Percentiles rank a stretch among this genome's conserved stretches.
Conservation (phyloP, 2,329 filamentous ascomycete species). For the Aschersonia sp. region DNA sequence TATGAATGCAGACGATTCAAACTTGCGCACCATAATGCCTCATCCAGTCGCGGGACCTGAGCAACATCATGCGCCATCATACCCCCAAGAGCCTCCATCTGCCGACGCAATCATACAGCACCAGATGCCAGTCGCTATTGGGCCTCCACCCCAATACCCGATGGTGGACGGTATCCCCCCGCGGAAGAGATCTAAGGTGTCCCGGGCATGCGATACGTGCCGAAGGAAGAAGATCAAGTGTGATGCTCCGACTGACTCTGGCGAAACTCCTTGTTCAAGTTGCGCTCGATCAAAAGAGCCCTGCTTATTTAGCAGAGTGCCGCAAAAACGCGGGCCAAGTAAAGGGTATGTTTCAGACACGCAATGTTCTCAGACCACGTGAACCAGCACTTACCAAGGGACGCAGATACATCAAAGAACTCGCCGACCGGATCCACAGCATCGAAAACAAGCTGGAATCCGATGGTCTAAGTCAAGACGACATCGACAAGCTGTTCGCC, state of each 20-base stretch:
- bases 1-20: conserved; percentile 27
- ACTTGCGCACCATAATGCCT: conserved; percentile 28
- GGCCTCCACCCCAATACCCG: conserved; percentile 22
- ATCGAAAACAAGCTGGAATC: conserved; percentile 64
- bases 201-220: conserved; percentile 79
- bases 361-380: not conserved
- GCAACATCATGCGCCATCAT: conserved; percentile 17
- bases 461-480: conserved; percentile 28
- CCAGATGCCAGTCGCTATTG: conserved; percentile 19
- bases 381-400: not conserved
- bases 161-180: conserved; percentile 47
- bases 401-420: conserved; percentile 72
- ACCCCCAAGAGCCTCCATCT: conserved; percentile 21
- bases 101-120: conserved; percentile 22
- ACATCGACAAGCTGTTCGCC: conserved; percentile 28
- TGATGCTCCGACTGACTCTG: conserved; percentile 62
- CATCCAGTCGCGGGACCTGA: conserved; percentile 23
- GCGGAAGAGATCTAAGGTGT: conserved; percentile 72
- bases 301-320: conserved; percentile 76
- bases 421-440: conserved; percentile 69
- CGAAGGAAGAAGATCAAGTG: conserved; percentile 83
- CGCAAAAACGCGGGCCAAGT: conserved; percentile 76
- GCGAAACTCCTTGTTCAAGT: conserved; percentile 63
- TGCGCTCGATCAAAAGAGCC: conserved; percentile 62
- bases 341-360: conserved; percentile 54